Conservation (phyloP, 495 filamentous ascomycete species). For the Platismatia glauca region DNA sequence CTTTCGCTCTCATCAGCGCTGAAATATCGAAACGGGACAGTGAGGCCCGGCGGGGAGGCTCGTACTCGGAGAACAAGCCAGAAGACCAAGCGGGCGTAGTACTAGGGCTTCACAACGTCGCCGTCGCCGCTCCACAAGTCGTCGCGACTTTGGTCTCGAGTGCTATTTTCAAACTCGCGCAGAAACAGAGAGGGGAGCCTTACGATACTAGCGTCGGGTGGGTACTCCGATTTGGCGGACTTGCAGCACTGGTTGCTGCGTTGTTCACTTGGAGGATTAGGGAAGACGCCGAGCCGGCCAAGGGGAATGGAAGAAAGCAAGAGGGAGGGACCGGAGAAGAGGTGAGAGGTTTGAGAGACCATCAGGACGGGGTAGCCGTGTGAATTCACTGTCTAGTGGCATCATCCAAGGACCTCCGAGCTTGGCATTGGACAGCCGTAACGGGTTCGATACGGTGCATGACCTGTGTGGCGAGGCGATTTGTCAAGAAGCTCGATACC, state of each 20-base stretch:
- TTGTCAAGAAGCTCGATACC: too few relatives aligned
- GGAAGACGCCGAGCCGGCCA: slow-evolving; percentile 28
- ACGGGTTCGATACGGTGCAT: neutral
- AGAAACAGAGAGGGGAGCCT: slow-evolving; percentile 71
- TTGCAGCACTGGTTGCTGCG: slow-evolving; percentile 69
- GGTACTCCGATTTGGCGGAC: slow-evolving; percentile 71
- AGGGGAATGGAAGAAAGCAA: neutral
- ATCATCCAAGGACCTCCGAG: neutral
- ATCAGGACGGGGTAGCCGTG: neutral
- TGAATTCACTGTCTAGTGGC: neutral
- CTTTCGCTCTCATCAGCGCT: slow-evolving; percentile 82
- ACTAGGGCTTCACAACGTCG: slow-evolving; percentile 86
- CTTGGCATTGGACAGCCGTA: neutral
- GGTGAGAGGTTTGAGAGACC: neutral
- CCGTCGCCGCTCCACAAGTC: slow-evolving; percentile 79
- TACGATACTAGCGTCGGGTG: slow-evolving; percentile 82
- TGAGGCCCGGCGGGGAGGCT: slow-evolving; percentile 29
- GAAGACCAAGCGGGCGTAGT: slow-evolving; percentile 80
- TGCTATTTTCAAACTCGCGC: slow-evolving; percentile 68
- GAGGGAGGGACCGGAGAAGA: slow-evolving; percentile 1
- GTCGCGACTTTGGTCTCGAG: slow-evolving; percentile 74
- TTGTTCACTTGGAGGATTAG: slow-evolving; percentile 45
- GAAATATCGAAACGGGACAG: slow-evolving; percentile 75
- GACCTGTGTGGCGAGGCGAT: neutral
- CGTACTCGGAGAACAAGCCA: neutral